Evolutionary conservation across 2,329 filamentous ascomycete genomes (phyloP), one percentile per base, ranked within the genome.

Genomic region (Dothidotthia symphoricarpi): DNA sequence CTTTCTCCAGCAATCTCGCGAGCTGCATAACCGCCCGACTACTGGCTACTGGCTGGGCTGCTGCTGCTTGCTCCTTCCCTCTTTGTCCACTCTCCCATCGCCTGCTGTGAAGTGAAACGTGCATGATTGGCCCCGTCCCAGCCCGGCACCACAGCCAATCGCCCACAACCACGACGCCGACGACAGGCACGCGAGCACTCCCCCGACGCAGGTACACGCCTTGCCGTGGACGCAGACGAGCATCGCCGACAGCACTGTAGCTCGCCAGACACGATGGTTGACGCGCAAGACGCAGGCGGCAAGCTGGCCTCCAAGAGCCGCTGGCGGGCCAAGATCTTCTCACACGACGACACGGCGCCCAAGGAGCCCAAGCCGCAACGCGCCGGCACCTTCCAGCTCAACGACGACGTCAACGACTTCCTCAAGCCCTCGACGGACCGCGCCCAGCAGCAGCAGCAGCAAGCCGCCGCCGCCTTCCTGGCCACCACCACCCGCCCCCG

Each of bases 381-480:
- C 30, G 41, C 46, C 31, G 39, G 45, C 28, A 41, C 41, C 43
- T 63, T 68, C 36, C 69, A 55, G 42, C 44, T 49, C 41, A 61
- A 69, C 54, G 65, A 72, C 34, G 72, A 76, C 49, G 72, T 82
- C 39, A 71, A 73, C 61, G 78, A 77, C 57, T 82, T 82, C 61
- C 70, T 82, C 39, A 75, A 74, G 47, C 72, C 75, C 34, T 74
- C 73, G 30, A 75, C 72, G 34, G 67, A 74, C 5, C 70, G 67
- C 47, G 59, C 68, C 25, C 54, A 55, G 31, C 51, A 51, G 27
- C 59, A 60, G 19, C 54, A 57, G 27, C 47, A 58, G 24, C 55
- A 52, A 32, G 46, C 53, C 34, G 48, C 57, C 35, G 47, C 57
- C 34, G 57, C 62, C 51, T 61, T 57, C 31, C 46, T 59, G 46